These are phyloP conservation scores for Cyclanthera cordifolia DNA, from an alignment of 306 rosid genomes.

Conservation along the genomic window DNA sequence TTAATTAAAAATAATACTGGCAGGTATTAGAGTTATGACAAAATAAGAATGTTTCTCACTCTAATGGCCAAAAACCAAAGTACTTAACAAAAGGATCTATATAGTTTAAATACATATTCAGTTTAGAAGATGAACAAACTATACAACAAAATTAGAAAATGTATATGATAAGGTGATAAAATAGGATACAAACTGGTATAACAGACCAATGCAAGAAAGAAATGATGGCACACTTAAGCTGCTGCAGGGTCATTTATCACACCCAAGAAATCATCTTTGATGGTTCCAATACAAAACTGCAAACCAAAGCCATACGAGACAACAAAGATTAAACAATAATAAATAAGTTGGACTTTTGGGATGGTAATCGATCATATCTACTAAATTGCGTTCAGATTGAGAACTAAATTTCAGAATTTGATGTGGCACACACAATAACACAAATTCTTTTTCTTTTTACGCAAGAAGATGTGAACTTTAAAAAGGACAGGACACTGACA, in stretches of 20 bases:
- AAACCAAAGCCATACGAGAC: slow-evolving; percentile 11
- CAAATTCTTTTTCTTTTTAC: too few relatives aligned
- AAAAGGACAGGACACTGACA: too few relatives aligned
- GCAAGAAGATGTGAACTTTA: too few relatives aligned
- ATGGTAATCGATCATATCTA: too few relatives aligned
- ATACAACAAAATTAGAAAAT: not conserved
- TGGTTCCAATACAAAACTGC: slow-evolving; percentile 93
- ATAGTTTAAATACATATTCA: not conserved
- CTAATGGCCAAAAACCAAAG: not conserved
- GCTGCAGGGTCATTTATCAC: slow-evolving; percentile 83
- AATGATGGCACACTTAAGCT: slow-evolving; percentile 18
- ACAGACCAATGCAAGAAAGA: not conserved
- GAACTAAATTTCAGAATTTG: not conserved
- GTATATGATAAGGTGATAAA: not conserved
- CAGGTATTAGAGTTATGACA: not conserved
- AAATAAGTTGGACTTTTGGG: too few relatives aligned
- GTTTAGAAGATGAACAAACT: not conserved
- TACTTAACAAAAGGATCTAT: not conserved
- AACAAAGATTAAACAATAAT: not conserved
- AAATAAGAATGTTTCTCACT: not conserved
- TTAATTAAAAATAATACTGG: too few relatives aligned
- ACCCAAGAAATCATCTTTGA: slow-evolving; percentile 95
- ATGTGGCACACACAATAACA: too few relatives aligned
- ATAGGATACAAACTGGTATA: not conserved
- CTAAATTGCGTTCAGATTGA: too few relatives aligned